Evolutionary conservation across 306 rosid genomes (phyloP).

Genomic region (Begonia masoniana): DNA sequence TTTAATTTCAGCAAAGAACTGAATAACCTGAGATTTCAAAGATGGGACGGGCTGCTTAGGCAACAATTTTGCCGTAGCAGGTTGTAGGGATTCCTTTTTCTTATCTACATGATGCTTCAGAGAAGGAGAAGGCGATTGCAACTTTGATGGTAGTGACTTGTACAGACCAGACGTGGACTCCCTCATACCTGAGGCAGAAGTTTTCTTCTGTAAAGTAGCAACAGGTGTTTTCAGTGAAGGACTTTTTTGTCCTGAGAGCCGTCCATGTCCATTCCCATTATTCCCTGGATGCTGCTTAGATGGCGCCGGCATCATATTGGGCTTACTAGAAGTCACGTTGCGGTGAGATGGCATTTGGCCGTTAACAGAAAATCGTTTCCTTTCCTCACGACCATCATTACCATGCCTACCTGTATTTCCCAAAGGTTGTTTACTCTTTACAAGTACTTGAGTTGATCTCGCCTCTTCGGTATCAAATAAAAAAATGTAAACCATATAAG

Average conservation of each 20-base stretch:
- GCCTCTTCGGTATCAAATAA: slow-evolving; percentile 60
- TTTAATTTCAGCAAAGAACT: slow-evolving; percentile 1
- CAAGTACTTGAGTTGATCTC: slow-evolving; percentile 32
- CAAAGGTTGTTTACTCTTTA: slow-evolving; percentile 35
- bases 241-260: slow-evolving; percentile 41
- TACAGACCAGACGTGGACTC: slow-evolving; percentile 25
- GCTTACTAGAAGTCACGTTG: slow-evolving; percentile 38
- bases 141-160: slow-evolving; percentile 30
- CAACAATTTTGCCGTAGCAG: slow-evolving; percentile 32
- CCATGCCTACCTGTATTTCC: slow-evolving; percentile 25
- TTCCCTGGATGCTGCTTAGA: slow-evolving; percentile 51
- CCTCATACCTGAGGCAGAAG: slow-evolving; percentile 25
- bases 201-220: slow-evolving; percentile 30
- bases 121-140: slow-evolving; percentile 21
- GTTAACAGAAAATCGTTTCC: slow-evolving; percentile 24
- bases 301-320: slow-evolving; percentile 23
- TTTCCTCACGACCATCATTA: slow-evolving; percentile 25
- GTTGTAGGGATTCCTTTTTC: slow-evolving; percentile 34
- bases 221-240: slow-evolving; percentile 31
- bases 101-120: slow-evolving; percentile 33
- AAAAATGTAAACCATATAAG: slow-evolving; percentile 9
- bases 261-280: slow-evolving; percentile 50
- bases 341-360: slow-evolving; percentile 34
- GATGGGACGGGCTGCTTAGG: slow-evolving; percentile 40
- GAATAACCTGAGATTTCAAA: slow-evolving; percentile 48